Evolutionary conservation across 257 asterid species (phyloP).

Genomic region (Jaltomata sinuosa): DNA sequence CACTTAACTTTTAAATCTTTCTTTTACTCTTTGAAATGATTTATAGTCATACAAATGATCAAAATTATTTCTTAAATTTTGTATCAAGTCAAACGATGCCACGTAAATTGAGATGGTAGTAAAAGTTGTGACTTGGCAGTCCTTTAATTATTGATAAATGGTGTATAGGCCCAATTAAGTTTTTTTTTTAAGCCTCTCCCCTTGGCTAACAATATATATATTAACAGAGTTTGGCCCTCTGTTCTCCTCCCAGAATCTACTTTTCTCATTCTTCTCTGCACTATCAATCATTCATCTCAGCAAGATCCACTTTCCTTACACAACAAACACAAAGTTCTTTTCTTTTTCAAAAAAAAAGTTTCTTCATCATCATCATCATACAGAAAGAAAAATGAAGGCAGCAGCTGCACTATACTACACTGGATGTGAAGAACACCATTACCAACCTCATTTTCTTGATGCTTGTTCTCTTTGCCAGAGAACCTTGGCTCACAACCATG

Average conservation of each 20-base stretch:
- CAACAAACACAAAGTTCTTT: not conserved
- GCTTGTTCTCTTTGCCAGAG: conserved; percentile 66
- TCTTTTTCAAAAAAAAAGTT: not conserved
- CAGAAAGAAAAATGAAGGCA: conserved; percentile 25
- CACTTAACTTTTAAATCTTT: too few relatives aligned
- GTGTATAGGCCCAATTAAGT: not conserved
- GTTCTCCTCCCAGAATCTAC: conserved; percentile 15
- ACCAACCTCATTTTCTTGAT: conserved; percentile 79
- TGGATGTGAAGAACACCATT: conserved; percentile 36
- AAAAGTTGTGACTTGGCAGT: not conserved
- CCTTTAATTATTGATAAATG: not conserved
- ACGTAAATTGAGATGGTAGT: not conserved
- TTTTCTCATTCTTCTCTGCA: not conserved
- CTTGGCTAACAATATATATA: conserved; percentile 5
- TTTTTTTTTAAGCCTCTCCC: not conserved
- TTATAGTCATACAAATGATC: too few relatives aligned
- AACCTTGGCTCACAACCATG: conserved; percentile 50
- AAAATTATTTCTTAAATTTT: too few relatives aligned
- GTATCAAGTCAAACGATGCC: too few relatives aligned
- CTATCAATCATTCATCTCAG: not conserved
- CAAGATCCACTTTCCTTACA: not conserved
- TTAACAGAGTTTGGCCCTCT: conserved; percentile 9
- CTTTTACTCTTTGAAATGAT: too few relatives aligned
- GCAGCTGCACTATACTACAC: conserved; percentile 19
- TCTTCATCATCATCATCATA: not conserved